Base-by-base conservation (phyloP, 495 filamentous ascomycete genomes). In the Parmelia sp. region DNA sequence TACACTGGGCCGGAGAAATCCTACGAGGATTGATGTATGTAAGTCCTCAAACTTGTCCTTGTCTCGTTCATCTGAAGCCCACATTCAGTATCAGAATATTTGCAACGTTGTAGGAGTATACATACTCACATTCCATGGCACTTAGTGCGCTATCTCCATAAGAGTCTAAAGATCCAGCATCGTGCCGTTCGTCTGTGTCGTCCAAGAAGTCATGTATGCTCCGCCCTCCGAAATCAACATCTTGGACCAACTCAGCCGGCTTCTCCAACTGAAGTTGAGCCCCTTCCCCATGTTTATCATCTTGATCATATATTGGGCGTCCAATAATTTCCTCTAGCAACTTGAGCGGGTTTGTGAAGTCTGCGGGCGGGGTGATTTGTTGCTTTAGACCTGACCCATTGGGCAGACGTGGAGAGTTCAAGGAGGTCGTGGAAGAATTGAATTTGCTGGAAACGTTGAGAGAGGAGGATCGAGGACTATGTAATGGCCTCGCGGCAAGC, bases 31-130 rank as follows among this genome's bases (percentile, higher is more conserved):
- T 11, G 92, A 92, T 60, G 83, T 84, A 73, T 97, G 94, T 39
- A 98, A 80, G 56, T 96, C 92, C 73, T 96, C 86, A 68, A 96
- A 96, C 68, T 89, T 95, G 67, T 89, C 83, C 70, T 90, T 89
- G 60, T 97, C 91, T 71, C 83, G 81, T 71, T 96, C 90, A 74
- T 90, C 89, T 92, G 39, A 19, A 37, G 61, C 42, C 11, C 14
- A 53, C 7, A 19, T 36, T 60, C 53, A 64, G 64, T 60, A 51
- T 53, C 27, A 29, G 45, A 27, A 45, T 2, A 58, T 23, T 49
- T 51, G 23, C 35, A 11, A 40, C 29, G 60, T 55, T 57, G 27
- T 71, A 29, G 70, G 68, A 44, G 70, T 63, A 60, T 69, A 67
- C 63, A 42, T 67, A 67, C 72, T 60, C 75, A 92, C 90, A 95